Conservation (phyloP, 768 basidiomycete genomes). For the Tephrocybe sp. region DNA sequence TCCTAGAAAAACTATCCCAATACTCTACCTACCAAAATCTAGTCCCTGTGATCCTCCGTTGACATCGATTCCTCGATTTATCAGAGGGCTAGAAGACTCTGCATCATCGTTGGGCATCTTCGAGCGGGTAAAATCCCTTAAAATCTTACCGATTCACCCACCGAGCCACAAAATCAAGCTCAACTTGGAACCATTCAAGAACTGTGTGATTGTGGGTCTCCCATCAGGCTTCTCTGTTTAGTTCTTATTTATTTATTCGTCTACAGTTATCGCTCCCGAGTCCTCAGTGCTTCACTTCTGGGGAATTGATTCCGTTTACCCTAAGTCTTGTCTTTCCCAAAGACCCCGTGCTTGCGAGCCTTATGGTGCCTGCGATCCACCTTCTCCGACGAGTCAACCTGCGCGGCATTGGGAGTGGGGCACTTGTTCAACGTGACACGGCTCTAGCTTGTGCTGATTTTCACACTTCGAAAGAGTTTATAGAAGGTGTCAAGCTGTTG, state of each 20-base stretch:
- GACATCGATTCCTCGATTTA: slow-evolving; percentile 26
- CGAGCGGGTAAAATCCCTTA: slow-evolving; percentile 28
- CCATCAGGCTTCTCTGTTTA: background rate
- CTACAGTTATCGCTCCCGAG: slow-evolving; percentile 35
- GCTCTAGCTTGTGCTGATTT: slow-evolving; percentile 20
- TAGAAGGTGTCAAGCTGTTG: slow-evolving; percentile 32
- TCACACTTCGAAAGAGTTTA: slow-evolving; percentile 25
- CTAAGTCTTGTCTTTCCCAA: slow-evolving; percentile 32
- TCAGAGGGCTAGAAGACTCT: slow-evolving; percentile 16
- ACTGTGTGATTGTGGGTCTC: slow-evolving; percentile 25
- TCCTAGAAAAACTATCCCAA: slow-evolving; percentile 28
- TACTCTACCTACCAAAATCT: slow-evolving; percentile 43
- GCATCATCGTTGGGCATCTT: slow-evolving; percentile 18
- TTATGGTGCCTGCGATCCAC: slow-evolving; percentile 30
- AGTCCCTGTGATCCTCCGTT: slow-evolving; percentile 32
- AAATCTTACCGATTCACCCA: slow-evolving; percentile 21
- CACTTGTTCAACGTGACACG: slow-evolving; percentile 24
- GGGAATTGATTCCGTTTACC: slow-evolving; percentile 36
- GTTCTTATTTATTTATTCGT: background rate
- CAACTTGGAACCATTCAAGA: slow-evolving; percentile 13
- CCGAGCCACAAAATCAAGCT: slow-evolving; percentile 7
- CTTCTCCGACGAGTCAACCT: slow-evolving; percentile 34
- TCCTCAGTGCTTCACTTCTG: slow-evolving; percentile 34
- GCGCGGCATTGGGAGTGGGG: slow-evolving; percentile 22
- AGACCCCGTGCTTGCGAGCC: slow-evolving; percentile 34